Evolutionary conservation across 805 yeast species (phyloP).

Genomic region (Lipomyces chichibuensis): DNA sequence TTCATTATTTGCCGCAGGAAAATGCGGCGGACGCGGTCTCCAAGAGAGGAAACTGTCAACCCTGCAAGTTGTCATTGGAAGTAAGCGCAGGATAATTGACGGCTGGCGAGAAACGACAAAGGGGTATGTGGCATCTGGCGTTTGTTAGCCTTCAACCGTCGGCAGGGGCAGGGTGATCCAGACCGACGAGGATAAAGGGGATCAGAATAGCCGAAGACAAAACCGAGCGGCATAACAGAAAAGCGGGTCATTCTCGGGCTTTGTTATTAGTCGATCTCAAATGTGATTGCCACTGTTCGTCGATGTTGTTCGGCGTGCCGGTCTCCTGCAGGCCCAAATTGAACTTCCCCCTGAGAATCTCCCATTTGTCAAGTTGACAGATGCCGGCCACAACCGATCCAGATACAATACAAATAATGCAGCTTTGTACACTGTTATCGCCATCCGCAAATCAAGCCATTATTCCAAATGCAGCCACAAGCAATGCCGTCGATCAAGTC

Average conservation of each 20-base stretch:
- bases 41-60: too few relatives aligned
- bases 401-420: neutral
- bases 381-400: neutral
- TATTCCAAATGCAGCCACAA: too few relatives aligned
- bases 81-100: too few relatives aligned
- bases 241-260: neutral
- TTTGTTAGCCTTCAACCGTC: too few relatives aligned
- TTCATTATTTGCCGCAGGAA: too few relatives aligned
- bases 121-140: too few relatives aligned
- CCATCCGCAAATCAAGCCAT: neutral
- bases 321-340: neutral
- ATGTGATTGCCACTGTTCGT: neutral
- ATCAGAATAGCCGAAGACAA: neutral
- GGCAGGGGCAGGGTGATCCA: neutral
- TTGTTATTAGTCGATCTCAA: neutral
- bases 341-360: neutral
- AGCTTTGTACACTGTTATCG: neutral
- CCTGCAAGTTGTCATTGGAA: too few relatives aligned
- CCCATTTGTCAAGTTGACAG: neutral
- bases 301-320: neutral
- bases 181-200: neutral
- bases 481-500: too few relatives aligned
- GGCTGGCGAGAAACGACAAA: too few relatives aligned
- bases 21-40: too few relatives aligned
- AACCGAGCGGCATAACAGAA: neutral